Base-by-base conservation (phyloP, 768 basidiomycete genomes). In the Butyriboletus loyo region DNA sequence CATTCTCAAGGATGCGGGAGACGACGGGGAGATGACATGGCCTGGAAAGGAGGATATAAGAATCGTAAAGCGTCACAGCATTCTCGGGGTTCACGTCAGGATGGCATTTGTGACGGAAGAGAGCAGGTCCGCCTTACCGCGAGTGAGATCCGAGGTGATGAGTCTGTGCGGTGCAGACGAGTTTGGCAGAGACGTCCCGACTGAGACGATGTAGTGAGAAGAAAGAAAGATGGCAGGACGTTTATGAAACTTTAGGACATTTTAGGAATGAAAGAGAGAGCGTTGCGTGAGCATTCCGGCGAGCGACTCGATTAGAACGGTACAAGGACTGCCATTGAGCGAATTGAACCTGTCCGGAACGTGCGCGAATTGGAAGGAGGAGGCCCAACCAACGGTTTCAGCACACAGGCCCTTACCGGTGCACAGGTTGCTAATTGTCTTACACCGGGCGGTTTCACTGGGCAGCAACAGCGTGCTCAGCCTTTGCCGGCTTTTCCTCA, bases 141-240 rank as follows among this genome's bases (percentile, higher is more conserved):
- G 55, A 57, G 24, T 49, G 67, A 68, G 67, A 69, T 69, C 67
- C 67, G 67, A 69, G 67, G 69, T 65, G 58, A 64, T 64, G 58
- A 34, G 28, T 25, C 11, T 53, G 47, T 55, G 64, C 68, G 25
- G 69, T 63, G 63, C 57, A 58, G 44, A 65, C 67, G n/a, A 61
- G 64, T 70, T 62, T 66, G 67, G 67, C 49, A 70, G 66, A 70
- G 47, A 9, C 52, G 67, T 59, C 62, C 67, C 67, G 69, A 65
- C 56, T 61, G 40, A 52, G 50, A 49, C 50, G 41, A 41, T 38
- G 44, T 50, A 63, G 66, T 61, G 65, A 66, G 58, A 68, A 60
- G 55, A 56, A 50, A 49, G 47, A 34, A 35, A 42, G 22, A 42
- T 57, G 41, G 35, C 36, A 57, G 37, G 43, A 24, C 24, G 43